These are phyloP conservation scores for Pilatotrama ljubarskyi DNA, from an alignment of 768 basidiomycete species.

Conservation along the genomic window DNA sequence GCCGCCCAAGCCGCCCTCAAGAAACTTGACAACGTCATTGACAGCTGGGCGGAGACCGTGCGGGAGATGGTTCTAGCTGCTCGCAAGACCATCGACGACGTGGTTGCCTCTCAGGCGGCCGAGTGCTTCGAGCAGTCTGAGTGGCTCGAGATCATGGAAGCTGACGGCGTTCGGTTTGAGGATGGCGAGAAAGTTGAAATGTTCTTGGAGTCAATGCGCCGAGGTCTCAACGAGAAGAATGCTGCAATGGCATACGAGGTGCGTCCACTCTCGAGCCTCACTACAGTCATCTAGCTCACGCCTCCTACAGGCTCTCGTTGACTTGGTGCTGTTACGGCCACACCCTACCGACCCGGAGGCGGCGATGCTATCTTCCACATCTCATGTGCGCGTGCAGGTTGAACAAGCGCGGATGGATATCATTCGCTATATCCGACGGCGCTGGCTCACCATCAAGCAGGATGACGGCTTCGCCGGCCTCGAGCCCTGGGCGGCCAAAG, in stretches of 20 bases:
- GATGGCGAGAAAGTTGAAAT: slow-evolving; percentile 78
- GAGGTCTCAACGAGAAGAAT: slow-evolving; percentile 63
- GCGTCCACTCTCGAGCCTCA: slow-evolving; percentile 13
- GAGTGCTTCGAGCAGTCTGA: slow-evolving; percentile 67
- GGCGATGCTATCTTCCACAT: slow-evolving; percentile 69
- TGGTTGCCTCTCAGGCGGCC: slow-evolving; percentile 58
- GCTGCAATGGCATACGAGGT: slow-evolving; percentile 81
- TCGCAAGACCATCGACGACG: slow-evolving; percentile 61
- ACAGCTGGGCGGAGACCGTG: slow-evolving; percentile 69
- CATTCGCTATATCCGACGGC: slow-evolving; percentile 70
- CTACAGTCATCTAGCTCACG: neutral
- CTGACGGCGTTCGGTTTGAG: slow-evolving; percentile 72
- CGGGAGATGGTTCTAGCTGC: slow-evolving; percentile 67
- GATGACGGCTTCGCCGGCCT: slow-evolving; percentile 79
- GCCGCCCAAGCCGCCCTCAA: slow-evolving; percentile 61
- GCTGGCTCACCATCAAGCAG: slow-evolving; percentile 74
- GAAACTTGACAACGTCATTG: slow-evolving; percentile 57
- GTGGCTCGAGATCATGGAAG: slow-evolving; percentile 74
- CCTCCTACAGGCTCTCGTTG: slow-evolving; percentile 61
- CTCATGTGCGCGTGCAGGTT: slow-evolving; percentile 67
- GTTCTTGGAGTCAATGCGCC: slow-evolving; percentile 64
- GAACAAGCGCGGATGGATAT: slow-evolving; percentile 71
- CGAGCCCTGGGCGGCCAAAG: slow-evolving; percentile 87
- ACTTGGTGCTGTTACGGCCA: slow-evolving; percentile 66
- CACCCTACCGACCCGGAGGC: slow-evolving; percentile 57